Evolutionary conservation across 176 grass and related monocot genomes (phyloP), one percentile per base, ranked within the genome.

Genomic region (Cenchrus americanus): DNA sequence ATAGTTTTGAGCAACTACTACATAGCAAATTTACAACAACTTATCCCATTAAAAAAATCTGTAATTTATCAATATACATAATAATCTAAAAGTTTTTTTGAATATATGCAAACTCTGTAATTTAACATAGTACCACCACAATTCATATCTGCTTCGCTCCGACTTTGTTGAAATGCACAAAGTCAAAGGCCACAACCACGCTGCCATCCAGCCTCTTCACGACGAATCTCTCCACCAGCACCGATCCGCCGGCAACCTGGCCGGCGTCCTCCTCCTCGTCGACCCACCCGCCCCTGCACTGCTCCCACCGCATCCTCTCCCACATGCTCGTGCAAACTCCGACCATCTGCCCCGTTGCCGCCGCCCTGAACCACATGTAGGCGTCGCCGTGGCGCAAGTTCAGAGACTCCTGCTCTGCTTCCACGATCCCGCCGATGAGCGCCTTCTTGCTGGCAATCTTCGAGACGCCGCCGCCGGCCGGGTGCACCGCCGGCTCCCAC

Each of bases 261-360:
- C 69, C 83, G 58, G 76, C 77, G 24, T 87, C 87, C 26, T 43
- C 52, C 50, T 83, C 78, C 15, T 78, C 72, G 46, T 89, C 87
- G 26, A 83, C 67, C 89, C 94, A 94, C 40, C 85, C 89, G 5
- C 30, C 67, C n/a, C 82, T 88, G 40, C 71, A 82, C 66, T 90
- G 76, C 78, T 97, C 94, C 89, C 87, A 87, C 71, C 44, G 80
- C 82, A 97, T 80, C 79, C 87, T 92, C 61, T 92, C 89, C 94
- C 87, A 88, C 65, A 97, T 37, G 63, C 74, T 84, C 66, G 66
- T 69, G 18, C 76, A 84, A 72, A 97, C 7, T 15, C 82, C 92
- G 1, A 94, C 27, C 6, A 53, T 47, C 78, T 80, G 78, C 32
- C 82, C 59, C 22, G 63, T 27, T 11, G 55, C 41, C 40, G 60